phyloP scores from a whole-genome alignment of 441 rosid genomes.

The Jatropha multifida region DNA sequence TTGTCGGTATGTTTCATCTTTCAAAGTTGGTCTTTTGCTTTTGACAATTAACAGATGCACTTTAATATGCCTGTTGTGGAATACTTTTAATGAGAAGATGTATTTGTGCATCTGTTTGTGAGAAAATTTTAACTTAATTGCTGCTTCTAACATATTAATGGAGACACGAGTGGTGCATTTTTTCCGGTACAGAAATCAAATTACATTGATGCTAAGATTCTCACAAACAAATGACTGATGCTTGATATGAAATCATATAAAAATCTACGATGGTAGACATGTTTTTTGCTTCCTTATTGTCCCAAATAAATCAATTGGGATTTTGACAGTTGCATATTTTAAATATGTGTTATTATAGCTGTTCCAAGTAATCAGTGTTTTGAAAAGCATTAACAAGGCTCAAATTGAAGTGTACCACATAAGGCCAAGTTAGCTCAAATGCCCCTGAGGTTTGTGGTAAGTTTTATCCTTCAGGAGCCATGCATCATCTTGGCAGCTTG shows the following conservation, averaged over 20 bases:
- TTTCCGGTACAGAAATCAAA: not conserved
- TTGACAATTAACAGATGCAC: not conserved
- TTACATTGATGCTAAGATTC: not conserved
- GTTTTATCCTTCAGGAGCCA: not conserved
- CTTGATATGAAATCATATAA: not conserved
- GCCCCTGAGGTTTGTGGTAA: not conserved
- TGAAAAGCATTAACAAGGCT: not conserved
- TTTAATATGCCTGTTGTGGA: not conserved
- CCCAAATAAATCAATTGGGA: not conserved
- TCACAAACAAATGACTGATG: not conserved
- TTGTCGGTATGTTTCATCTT: slow-evolving; percentile 65
- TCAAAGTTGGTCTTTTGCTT: not conserved
- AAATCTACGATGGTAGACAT: not conserved
- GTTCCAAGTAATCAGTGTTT: not conserved
- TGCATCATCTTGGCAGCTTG: not conserved
- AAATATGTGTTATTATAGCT: not conserved
- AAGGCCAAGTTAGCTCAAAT: not conserved
- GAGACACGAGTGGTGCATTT: too few species aligned
- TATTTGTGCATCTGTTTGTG: not conserved
- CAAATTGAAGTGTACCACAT: not conserved
- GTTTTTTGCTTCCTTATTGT: not conserved
- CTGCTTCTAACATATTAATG: not conserved
- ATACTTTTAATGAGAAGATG: not conserved
- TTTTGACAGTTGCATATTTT: not conserved
- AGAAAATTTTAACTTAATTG: too few species aligned